Base-by-base conservation (phyloP, 2,329 filamentous ascomycete species). In the Alternaria ethzedia region DNA sequence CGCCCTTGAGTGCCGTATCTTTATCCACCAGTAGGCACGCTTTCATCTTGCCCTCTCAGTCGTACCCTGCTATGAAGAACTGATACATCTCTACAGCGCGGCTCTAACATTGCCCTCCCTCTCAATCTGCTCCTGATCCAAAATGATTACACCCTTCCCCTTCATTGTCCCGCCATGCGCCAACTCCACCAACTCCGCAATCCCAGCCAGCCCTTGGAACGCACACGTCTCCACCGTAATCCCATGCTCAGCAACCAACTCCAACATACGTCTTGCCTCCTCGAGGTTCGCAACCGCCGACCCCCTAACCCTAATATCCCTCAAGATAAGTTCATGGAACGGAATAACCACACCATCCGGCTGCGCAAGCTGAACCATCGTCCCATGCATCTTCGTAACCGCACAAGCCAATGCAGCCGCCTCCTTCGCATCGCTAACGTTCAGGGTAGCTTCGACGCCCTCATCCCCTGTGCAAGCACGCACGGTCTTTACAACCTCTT, bases 361-460 rank as follows among this genome's bases (percentile, higher is more conserved):
- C 75, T 88, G 87, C n/a, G 86, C 87, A 51, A 89, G 83, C 73
- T 89, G 86, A 2, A 89, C 80, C 70, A 89, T 80, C 0, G 79
- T 83, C 3, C 86, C 87, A 70, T 90, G 88, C 82, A 86, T 88
- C 70, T 82, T 84, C 0, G 88, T 90, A 1, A 88, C 78, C 0
- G 86, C 86, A 56, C 85, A 87, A 0, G 82, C 83, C 21, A 84
- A 74, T 6, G 82, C 86, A 44, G 86, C 83, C 3, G 87, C 84
- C 0, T 76, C 77, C 2, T 79, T 73, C 17, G 85, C 84, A 65
- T 89, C 71, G 58, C 47, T 51, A 21, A 51, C 47, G 3, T 51
- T 51, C 26, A 32, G 26, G 1, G 26, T 32, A 32, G 47, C 47
- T 4, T 20, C 4, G 0, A 30, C 26, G 2, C 47, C 26, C 17